These are phyloP conservation scores for Athelia psychrophila DNA, from an alignment of 1,284 basidiomycete species.

Conservation along the genomic window DNA sequence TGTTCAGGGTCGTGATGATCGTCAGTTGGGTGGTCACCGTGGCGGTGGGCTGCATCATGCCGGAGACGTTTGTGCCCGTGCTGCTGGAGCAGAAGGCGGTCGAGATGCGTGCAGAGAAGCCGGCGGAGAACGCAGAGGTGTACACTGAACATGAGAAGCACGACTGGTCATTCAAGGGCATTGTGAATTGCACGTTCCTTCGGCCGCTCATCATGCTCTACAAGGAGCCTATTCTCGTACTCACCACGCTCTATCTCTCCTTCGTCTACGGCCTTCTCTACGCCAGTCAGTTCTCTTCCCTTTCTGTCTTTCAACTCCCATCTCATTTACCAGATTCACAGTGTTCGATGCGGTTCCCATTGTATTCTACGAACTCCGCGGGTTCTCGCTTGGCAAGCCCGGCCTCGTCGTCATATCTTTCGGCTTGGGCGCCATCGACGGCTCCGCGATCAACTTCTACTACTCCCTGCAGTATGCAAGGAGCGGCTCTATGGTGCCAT, in stretches of 20 bases:
- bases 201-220: slow-evolving; percentile 44
- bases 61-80: slow-evolving; percentile 2
- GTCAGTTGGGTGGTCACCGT: not conserved
- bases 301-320: not conserved
- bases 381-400: slow-evolving; percentile 25
- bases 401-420: slow-evolving; percentile 38
- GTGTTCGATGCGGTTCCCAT: slow-evolving; percentile 4
- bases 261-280: slow-evolving; percentile 45
- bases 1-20: not conserved
- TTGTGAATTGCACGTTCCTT: slow-evolving; percentile 41
- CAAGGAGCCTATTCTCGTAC: slow-evolving; percentile 44
- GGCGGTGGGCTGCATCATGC: not conserved
- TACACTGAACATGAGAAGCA: slow-evolving; percentile 63
- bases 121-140: slow-evolving; percentile 32
- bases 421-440: slow-evolving; percentile 30
- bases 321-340: not conserved
- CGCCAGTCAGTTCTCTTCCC: slow-evolving; percentile 23
- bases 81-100: not conserved
- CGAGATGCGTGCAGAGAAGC: not conserved
- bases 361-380: slow-evolving; percentile 12
- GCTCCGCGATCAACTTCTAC: slow-evolving; percentile 9
- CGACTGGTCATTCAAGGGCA: slow-evolving; percentile 51
- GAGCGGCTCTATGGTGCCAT: slow-evolving; percentile 46
- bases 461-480: slow-evolving; percentile 38
- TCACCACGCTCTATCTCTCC: slow-evolving; percentile 49